These are phyloP conservation scores for Apiosordaria backusii DNA, from an alignment of 495 filamentous ascomycete species.

Conservation along the genomic window DNA sequence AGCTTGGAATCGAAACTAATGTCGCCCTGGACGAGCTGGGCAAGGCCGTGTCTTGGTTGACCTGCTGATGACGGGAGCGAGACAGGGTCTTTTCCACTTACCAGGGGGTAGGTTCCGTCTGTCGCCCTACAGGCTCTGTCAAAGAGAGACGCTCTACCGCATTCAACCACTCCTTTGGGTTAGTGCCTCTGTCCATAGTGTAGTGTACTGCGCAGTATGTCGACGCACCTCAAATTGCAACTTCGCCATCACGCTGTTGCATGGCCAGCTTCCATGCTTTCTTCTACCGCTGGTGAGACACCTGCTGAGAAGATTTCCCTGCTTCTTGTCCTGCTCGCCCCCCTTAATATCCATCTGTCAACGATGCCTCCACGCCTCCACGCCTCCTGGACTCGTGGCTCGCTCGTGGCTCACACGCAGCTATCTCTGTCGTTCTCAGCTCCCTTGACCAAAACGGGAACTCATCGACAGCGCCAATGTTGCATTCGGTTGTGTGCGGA, in stretches of 20 bases:
- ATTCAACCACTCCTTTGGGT: too few species aligned
- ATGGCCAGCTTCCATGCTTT: background rate
- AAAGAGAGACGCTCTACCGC: too few species aligned
- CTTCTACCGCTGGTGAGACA: background rate
- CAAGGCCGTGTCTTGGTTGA: slow-evolving; percentile 3
- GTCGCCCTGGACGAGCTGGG: slow-evolving; percentile 1
- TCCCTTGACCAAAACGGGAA: background rate
- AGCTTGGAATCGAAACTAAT: background rate
- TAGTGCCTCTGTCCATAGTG: too few species aligned
- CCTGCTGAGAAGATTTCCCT: background rate
- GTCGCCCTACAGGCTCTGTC: too few species aligned
- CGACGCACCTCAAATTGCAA: too few species aligned
- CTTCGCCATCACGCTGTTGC: too few species aligned
- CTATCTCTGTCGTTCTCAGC: background rate
- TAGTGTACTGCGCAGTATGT: too few species aligned
- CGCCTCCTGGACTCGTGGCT: background rate
- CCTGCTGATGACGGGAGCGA: background rate
- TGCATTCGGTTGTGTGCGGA: background rate
- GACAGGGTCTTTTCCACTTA: too few species aligned
- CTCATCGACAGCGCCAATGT: background rate
- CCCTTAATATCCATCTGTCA: background rate
- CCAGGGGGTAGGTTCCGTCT: too few species aligned
- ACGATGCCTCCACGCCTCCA: too few species aligned
- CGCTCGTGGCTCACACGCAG: background rate
- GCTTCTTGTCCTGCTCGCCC: background rate